Conservation (phyloP, 2,329 filamentous ascomycete genomes). For the Neofusicoccum umdonicola region DNA sequence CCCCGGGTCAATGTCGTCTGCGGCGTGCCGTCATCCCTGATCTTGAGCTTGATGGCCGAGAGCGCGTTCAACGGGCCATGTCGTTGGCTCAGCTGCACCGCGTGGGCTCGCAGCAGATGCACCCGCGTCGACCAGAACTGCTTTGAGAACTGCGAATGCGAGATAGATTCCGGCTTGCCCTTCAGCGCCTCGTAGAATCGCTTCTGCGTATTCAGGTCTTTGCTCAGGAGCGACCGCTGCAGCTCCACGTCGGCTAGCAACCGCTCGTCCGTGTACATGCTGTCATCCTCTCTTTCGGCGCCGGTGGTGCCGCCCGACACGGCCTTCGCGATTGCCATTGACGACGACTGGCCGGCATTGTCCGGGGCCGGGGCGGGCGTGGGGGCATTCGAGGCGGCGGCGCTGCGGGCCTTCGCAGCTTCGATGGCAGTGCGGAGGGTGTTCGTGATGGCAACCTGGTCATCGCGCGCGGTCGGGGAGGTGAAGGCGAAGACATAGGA, state of each 20-base stretch:
- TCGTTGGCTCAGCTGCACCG: slow-evolving; percentile 82
- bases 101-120: slow-evolving; percentile 82
- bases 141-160: slow-evolving; percentile 74
- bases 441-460: slow-evolving; percentile 84
- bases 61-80: slow-evolving; percentile 92
- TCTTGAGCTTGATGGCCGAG: slow-evolving; percentile 79
- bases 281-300: slow-evolving; percentile 55
- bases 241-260: slow-evolving; percentile 76
- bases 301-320: slow-evolving; percentile 49
- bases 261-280: slow-evolving; percentile 77
- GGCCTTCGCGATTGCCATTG: slow-evolving; percentile 76
- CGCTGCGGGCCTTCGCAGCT: slow-evolving; percentile 55
- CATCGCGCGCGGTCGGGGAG: slow-evolving; percentile 71
- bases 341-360: slow-evolving; percentile 56
- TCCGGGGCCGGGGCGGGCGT: slow-evolving; percentile 28
- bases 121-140: slow-evolving; percentile 95
- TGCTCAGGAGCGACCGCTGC: slow-evolving; percentile 84
- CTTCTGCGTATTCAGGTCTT: slow-evolving; percentile 70
- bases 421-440: slow-evolving; percentile 75
- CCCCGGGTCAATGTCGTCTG: slow-evolving; percentile 67
- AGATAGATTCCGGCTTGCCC: slow-evolving; percentile 81
- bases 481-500: slow-evolving; percentile 89
- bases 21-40: slow-evolving; percentile 68
- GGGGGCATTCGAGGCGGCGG: slow-evolving; percentile 36
- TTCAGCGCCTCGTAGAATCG: slow-evolving; percentile 83